Evolutionary conservation across 176 grass and related monocot genomes (phyloP), one percentile per base, ranked within the genome.

Genomic region (Lolium perenne): DNA sequence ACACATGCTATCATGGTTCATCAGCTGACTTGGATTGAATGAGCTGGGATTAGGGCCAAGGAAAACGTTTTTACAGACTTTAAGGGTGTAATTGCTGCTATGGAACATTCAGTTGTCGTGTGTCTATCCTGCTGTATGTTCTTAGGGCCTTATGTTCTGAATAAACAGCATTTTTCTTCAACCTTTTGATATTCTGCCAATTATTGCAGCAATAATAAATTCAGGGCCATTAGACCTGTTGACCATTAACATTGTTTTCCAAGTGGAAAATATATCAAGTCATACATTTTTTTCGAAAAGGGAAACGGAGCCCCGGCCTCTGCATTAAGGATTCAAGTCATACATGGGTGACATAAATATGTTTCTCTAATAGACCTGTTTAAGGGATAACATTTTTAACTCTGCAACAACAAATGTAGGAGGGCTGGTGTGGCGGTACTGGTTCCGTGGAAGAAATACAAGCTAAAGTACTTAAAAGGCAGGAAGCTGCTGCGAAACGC

Each of bases 371-470:
- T 49, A 49, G 57, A 74, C 32, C 20, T 82, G 16, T 86, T 80
- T 74, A 67, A 83, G 43, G 21, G 2, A 35, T 79, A 49, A 26
- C 4, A 38, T 53, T 77, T 79, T 80, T 53, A 29, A 54, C 17
- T 71, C 16, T 54, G 21, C 62, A 54, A 63, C 7, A 41, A 84
- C 46, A 82, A 85, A 85, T 92, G 80, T 72, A 99, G 97, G 97
- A 83, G 85, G 83, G 92, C 55, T 99, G 94, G 97, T 97, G 97
- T 81, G 97, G 93, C 32, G 91, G 87, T 84, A 91, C 86, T 87
- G 97, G 92, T 76, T 99, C 94, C 3, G 58, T 85, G 48, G 89
- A 96, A 87, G 92, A 99, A 94, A 90, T 99, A 80, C 94, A 97
- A 83, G 80, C 90, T 82, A 99, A 99, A 87, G 82, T 94, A 82